These are phyloP conservation scores for Cytospora piceicola DNA, from an alignment of 2,329 filamentous ascomycete genomes.

Conservation along the genomic window DNA sequence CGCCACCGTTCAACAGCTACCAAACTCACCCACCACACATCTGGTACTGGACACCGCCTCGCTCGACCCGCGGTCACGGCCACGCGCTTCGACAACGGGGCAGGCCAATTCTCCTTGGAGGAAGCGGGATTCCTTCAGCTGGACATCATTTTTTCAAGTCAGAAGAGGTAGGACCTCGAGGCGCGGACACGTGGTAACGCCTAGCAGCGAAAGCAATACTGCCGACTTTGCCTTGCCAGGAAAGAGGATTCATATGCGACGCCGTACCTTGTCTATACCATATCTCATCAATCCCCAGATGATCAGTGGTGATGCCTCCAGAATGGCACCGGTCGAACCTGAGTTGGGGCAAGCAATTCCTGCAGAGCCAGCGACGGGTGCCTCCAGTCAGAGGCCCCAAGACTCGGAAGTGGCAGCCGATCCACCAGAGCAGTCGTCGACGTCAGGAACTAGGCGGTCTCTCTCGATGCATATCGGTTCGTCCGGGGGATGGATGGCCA, in stretches of 20 bases:
- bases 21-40: constrained; percentile 30
- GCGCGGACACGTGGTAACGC: constrained; percentile 33
- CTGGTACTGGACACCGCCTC: constrained; percentile 37
- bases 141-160: constrained; percentile 63
- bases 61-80: constrained; percentile 41
- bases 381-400: constrained; percentile 16
- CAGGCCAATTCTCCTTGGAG: constrained; percentile 28
- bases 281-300: constrained; percentile 45
- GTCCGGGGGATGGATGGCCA: constrained; percentile 59
- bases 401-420: constrained; percentile 28
- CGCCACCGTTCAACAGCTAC: constrained; percentile 65
- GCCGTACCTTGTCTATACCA: constrained; percentile 35
- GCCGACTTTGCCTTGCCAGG: constrained; percentile 41
- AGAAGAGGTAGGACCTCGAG: constrained; percentile 39
- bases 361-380: constrained; percentile 15
- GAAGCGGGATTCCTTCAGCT: constrained; percentile 39
- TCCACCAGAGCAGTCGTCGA: constrained; percentile 46
- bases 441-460: constrained; percentile 55
- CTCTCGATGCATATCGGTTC: constrained; percentile 64
- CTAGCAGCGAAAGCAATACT: constrained; percentile 38
- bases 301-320: constrained; percentile 30
- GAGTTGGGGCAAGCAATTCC: constrained; percentile 24
- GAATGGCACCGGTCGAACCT: constrained; percentile 21
- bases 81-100: constrained; percentile 32
- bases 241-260: constrained; percentile 37